Conservation (phyloP, 768 basidiomycete species). For the Nidularia pulvinata region DNA sequence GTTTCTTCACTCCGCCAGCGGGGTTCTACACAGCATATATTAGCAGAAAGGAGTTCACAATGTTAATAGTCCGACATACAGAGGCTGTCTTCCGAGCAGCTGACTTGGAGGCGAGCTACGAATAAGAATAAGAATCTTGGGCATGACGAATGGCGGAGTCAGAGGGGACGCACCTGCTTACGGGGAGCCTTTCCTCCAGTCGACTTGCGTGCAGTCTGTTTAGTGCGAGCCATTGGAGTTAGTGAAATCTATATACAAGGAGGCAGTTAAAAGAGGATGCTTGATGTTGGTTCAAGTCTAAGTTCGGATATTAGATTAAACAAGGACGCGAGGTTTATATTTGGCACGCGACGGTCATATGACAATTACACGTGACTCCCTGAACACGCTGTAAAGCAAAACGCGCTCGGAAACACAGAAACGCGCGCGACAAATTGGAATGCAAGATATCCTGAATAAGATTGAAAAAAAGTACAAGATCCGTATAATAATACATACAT, state of each 20-base stretch:
- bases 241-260: background rate
- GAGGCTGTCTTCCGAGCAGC: conserved; percentile 47
- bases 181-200: conserved; percentile 59
- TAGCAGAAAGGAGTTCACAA: background rate
- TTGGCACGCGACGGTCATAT: background rate
- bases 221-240: conserved; percentile 54
- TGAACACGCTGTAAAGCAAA: background rate
- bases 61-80: background rate
- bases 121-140: background rate
- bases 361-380: background rate
- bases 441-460: no score
- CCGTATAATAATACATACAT: no score
- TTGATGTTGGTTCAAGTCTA: background rate
- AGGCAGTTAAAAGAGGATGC: background rate
- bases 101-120: conserved; percentile 42
- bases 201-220: conserved; percentile 68
- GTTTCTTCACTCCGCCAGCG: conserved; percentile 56
- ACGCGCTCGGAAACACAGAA: background rate
- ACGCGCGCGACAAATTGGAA: background rate
- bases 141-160: background rate
- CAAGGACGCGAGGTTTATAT: background rate
- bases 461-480: no score
- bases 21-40: conserved; percentile 17
- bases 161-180: conserved; percentile 21
- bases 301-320: background rate